Conservation (phyloP, 1,284 basidiomycete species). For the Marasmius tenuissimus region DNA sequence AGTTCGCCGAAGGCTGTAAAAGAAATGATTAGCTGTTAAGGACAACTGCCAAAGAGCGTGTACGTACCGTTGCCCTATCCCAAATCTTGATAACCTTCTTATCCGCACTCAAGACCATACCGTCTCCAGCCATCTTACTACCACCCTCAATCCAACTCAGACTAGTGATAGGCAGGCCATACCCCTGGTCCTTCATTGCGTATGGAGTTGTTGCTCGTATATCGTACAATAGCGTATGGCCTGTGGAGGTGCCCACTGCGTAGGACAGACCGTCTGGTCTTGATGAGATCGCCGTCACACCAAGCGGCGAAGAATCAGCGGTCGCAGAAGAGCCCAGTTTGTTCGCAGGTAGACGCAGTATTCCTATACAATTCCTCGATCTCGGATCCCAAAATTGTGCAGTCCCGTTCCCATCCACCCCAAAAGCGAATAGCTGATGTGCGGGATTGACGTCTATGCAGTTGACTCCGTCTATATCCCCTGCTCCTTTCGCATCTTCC, state of each 20-base stretch:
- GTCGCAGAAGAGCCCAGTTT: conserved; percentile 53
- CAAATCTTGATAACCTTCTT: conserved; percentile 96
- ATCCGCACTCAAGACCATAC: conserved; percentile 86
- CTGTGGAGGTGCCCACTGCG: conserved; percentile 92
- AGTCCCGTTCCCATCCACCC: conserved; percentile 79
- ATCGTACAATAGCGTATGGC: conserved; percentile 94
- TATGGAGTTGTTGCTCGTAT: conserved; percentile 84
- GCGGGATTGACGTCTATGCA: conserved; percentile 92
- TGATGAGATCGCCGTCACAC: conserved; percentile 85
- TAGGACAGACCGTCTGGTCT: conserved; percentile 89
- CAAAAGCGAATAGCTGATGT: conserved; percentile 90
- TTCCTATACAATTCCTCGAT: conserved; percentile 76
- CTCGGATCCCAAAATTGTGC: conserved; percentile 98
- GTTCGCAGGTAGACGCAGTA: conserved; percentile 70
- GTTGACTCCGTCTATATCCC: conserved; percentile 80
- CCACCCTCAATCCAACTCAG: conserved; percentile 92
- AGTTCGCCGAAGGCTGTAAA: conserved; percentile 78
- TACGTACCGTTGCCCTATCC: conserved; percentile 79
- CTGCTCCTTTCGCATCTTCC: conserved; percentile 41
- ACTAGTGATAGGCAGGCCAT: conserved; percentile 88
- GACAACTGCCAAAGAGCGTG: background rate
- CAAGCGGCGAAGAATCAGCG: conserved; percentile 44
- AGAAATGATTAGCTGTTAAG: conserved; percentile 14
- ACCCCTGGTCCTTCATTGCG: conserved; percentile 95
- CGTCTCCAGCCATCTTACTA: conserved; percentile 80